Evolutionary conservation across 2,329 filamentous ascomycete genomes (phyloP), one percentile per base, ranked within the genome.

Genomic region (Ustulina deusta): DNA sequence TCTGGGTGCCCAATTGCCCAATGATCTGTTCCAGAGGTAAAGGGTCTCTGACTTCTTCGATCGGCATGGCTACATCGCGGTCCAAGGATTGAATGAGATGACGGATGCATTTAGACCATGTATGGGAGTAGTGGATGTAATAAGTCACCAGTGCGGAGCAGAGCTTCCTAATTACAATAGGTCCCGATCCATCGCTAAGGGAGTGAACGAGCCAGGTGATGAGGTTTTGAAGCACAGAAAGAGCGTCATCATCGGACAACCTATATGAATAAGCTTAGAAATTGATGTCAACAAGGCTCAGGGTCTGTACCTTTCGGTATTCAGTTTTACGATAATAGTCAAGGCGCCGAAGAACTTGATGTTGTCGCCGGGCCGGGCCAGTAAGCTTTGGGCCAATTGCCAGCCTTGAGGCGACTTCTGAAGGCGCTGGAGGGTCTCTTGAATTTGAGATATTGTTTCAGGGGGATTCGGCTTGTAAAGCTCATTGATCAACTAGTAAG

Each of bases 291-390:
- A 44, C 13, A 9, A n/a, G 32, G 13, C 6, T 29, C 1, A 34
- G 46, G n/a, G 36, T 13, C 75, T 83, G 70, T 82, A 92, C 91
- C 90, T 93, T 77, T 96, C 93, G n/a, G 90, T 91, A 78, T 98
- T 97, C 66, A 98, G 88, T 81, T 98, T 99, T 74, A 98, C 89
- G 58, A 93, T 97, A 72, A 97, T 91, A 0, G 95, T 98, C 66
- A 97, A 85, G 34, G 94, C 95, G 15, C 93, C 96, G 77, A 97
- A 97, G 81, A 98, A 98, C 71, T 92, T 91, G 72, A 96, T 89
- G 74, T 94, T 91, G 68, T 91, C 87, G 72, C 93, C 89, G 25
- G 87, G 82, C 68, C 88, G 89, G 58, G 83, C 83, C 11, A 97
- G 83, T 15, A 98, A 84, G 59, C 89, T 88, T 75, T 95, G 90